These are phyloP conservation scores for Komagataea norvegica DNA, from an alignment of 1,139 yeast genomes.

Conservation along the genomic window DNA sequence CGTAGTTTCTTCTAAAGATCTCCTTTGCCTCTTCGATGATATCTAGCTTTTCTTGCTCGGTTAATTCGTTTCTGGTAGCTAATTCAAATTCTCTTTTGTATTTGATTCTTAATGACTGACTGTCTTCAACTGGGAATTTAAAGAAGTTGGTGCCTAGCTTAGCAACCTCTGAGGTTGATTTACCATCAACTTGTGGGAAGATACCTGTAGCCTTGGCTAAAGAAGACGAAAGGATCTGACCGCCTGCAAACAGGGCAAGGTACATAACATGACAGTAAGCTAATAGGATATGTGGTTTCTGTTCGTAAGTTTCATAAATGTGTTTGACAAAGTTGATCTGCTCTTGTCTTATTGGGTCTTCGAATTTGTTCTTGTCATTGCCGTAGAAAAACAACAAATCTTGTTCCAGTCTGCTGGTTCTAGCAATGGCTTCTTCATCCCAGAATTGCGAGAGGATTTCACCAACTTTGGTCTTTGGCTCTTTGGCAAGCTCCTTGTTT, in stretches of 20 bases:
- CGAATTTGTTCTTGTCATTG: constrained; percentile 50
- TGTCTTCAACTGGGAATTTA: constrained; percentile 67
- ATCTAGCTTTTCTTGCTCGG: constrained; percentile 66
- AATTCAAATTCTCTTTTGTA: constrained; percentile 78
- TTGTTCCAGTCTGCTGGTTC: constrained; percentile 51
- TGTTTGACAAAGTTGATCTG: constrained; percentile 62
- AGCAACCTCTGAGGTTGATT: constrained; percentile 57
- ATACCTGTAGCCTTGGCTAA: constrained; percentile 64
- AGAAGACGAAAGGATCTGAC: constrained; percentile 65
- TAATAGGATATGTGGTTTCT: constrained; percentile 65
- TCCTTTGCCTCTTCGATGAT: constrained; percentile 64
- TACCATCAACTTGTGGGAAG: constrained; percentile 68
- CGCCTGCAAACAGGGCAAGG: constrained; percentile 85
- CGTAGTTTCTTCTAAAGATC: constrained; percentile 60
- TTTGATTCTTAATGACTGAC: constrained; percentile 53
- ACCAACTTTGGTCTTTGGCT: constrained; percentile 36
- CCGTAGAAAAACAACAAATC: constrained; percentile 69
- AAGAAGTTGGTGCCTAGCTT: constrained; percentile 65
- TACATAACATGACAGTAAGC: constrained; percentile 90
- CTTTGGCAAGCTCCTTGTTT: constrained; percentile 40
- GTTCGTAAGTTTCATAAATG: constrained; percentile 47
- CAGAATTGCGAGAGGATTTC: constrained; percentile 48
- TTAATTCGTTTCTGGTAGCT: constrained; percentile 60
- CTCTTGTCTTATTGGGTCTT: constrained; percentile 50
- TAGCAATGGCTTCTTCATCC: constrained; percentile 60